These are phyloP conservation scores for Mortierella sp. DNA, from an alignment of 371 early-diverging fungal species.

Conservation along the genomic window DNA sequence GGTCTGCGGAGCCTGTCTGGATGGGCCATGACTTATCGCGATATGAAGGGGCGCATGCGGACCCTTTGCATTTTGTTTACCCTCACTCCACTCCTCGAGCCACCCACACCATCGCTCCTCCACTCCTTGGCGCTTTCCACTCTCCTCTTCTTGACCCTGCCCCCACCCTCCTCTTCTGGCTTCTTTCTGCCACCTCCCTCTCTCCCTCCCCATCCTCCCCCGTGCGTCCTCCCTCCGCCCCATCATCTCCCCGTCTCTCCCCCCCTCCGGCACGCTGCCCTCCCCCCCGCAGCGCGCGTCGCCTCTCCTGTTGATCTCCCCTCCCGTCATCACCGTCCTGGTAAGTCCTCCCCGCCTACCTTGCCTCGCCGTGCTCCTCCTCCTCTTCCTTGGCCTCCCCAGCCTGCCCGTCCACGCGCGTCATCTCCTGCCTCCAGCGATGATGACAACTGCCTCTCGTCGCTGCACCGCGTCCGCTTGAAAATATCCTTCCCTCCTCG, in stretches of 20 bases:
- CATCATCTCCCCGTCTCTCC: background rate
- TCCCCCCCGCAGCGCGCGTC: too few relatives aligned
- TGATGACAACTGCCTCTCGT: too few relatives aligned
- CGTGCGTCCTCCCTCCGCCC: background rate
- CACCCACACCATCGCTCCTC: background rate
- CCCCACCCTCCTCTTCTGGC: background rate
- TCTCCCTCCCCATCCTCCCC: background rate
- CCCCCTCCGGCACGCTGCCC: background rate
- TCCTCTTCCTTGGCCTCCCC: background rate
- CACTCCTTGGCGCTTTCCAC: background rate
- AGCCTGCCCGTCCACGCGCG: too few relatives aligned
- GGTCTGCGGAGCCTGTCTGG: too few relatives aligned
- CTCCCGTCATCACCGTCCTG: constrained; percentile 1
- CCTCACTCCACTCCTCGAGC: too few relatives aligned
- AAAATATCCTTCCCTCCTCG: too few relatives aligned
- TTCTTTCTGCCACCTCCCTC: constrained; percentile 1
- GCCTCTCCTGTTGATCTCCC: background rate
- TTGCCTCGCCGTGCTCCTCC: background rate
- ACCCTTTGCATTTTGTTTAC: too few relatives aligned
- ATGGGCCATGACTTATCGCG: too few relatives aligned
- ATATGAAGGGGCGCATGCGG: background rate
- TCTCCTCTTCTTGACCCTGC: constrained; percentile 1
- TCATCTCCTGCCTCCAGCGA: too few relatives aligned
- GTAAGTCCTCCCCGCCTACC: too few relatives aligned
- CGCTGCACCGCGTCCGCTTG: too few relatives aligned